These are phyloP conservation scores for Cyberlindnera suaveolens DNA, from an alignment of 805 yeast genomes.

Conservation along the genomic window DNA sequence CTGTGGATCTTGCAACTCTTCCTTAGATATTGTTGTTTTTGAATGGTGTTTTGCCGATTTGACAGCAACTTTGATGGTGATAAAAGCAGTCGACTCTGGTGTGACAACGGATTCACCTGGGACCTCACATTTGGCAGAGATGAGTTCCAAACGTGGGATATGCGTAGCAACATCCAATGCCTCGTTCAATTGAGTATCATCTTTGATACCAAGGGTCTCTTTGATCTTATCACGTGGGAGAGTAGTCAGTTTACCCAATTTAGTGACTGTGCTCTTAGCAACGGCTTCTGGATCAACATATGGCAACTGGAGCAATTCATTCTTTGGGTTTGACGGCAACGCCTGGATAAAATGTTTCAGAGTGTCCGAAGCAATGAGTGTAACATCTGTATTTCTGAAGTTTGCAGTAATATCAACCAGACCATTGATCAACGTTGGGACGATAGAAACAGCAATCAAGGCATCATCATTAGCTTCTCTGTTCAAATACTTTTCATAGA, in stretches of 20 bases:
- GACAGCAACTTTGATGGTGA: slow-evolving; percentile 68
- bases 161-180: slow-evolving; percentile 51
- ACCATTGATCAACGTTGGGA: slow-evolving; percentile 63
- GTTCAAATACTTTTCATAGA: slow-evolving; percentile 53
- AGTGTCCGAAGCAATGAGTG: slow-evolving; percentile 55
- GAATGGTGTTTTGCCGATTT: slow-evolving; percentile 64
- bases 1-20: slow-evolving; percentile 46
- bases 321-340: slow-evolving; percentile 45
- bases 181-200: slow-evolving; percentile 35
- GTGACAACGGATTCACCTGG: slow-evolving; percentile 78
- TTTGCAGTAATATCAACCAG: slow-evolving; percentile 75
- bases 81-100: slow-evolving; percentile 67
- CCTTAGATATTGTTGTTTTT: slow-evolving; percentile 25
- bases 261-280: slow-evolving; percentile 37
- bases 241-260: slow-evolving; percentile 65
- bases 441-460: slow-evolving; percentile 51
- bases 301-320: slow-evolving; percentile 78
- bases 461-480: slow-evolving; percentile 36
- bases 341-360: slow-evolving; percentile 75
- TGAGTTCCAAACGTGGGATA: slow-evolving; percentile 62
- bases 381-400: slow-evolving; percentile 67
- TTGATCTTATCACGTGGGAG: slow-evolving; percentile 49
- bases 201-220: slow-evolving; percentile 47
- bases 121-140: slow-evolving; percentile 70
- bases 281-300: slow-evolving; percentile 49